Base-by-base conservation (phyloP, 108 stramenopile species). In the Cyclotella atomus region DNA sequence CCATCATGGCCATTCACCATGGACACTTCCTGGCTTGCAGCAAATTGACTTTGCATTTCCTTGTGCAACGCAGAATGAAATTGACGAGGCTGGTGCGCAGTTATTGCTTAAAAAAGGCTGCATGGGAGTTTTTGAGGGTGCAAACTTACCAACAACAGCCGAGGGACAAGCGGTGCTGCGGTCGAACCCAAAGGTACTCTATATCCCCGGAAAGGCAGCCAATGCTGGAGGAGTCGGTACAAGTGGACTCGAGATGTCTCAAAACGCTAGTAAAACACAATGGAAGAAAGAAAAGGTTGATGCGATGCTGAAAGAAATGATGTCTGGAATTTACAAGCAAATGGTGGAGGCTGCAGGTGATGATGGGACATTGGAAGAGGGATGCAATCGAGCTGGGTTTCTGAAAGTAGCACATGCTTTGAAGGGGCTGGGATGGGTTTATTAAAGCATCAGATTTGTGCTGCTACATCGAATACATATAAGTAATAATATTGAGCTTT, bases 31-130 rank as follows among this genome's bases (percentile, higher is more conserved):
- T 0, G 79, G 64, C 33, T 43, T 88, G 29, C 24, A 53, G 24
- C 24, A 53, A 27, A 54, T 79, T 20, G 85, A 93, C 56, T 77
- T 89, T 50, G 93, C 93, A 2, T 82, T 91, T 59, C 93, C 93
- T 0, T 94, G 90, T 65, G 93, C 93, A 5, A 94, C 93, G 25
- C 93, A 94, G 68, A 94, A 94, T 82, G 93, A 94, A 84, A 84
- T 94, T 21, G 71, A 90, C 62, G 59, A 77, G 28, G 67, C 78
- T 12, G 84, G 66, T 34, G 89, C 88, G 19, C 33, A 63, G 17
- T 71, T 57, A 10, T 38, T 93, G 45, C 59, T 93, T 10, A 75
- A 86, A 55, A 86, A 85, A 36, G 92, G 92, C 3, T 52, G 70
- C 23, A 52, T 75, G 35, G 88, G 86, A 2, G 83, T 93, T 3